Conservation (phyloP, 2,329 filamentous ascomycete genomes). For the Fusarium agapanthi region DNA sequence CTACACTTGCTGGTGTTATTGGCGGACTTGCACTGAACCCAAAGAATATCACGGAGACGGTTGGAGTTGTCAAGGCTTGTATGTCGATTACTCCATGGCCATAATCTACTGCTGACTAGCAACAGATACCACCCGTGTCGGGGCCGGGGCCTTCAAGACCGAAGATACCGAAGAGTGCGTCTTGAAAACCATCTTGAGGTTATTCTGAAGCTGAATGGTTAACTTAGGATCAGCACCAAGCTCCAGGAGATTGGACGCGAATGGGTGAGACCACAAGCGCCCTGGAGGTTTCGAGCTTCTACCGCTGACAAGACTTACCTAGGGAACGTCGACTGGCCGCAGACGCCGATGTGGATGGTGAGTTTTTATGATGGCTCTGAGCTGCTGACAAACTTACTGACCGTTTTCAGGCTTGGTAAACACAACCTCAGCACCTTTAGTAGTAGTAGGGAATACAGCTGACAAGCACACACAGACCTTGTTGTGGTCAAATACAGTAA, state of each 20-base stretch:
- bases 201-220: background rate
- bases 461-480: background rate
- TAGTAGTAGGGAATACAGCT: background rate
- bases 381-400: background rate
- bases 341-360: background rate
- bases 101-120: background rate
- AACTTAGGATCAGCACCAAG: background rate
- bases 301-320: background rate
- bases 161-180: background rate
- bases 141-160: background rate
- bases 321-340: background rate
- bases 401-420: background rate
- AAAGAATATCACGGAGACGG: background rate
- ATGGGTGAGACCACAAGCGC: background rate
- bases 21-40: background rate
- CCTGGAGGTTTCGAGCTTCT: background rate
- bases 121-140: background rate
- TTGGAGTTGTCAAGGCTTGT: background rate
- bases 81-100: background rate
- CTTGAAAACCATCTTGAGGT: background rate
- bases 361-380: background rate
- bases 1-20: background rate
- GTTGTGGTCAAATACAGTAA: background rate
- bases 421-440: background rate
- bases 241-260: background rate